Evolutionary conservation across 495 filamentous ascomycete species (phyloP).

Genomic region (Friedmanniomyces endolithicus): DNA sequence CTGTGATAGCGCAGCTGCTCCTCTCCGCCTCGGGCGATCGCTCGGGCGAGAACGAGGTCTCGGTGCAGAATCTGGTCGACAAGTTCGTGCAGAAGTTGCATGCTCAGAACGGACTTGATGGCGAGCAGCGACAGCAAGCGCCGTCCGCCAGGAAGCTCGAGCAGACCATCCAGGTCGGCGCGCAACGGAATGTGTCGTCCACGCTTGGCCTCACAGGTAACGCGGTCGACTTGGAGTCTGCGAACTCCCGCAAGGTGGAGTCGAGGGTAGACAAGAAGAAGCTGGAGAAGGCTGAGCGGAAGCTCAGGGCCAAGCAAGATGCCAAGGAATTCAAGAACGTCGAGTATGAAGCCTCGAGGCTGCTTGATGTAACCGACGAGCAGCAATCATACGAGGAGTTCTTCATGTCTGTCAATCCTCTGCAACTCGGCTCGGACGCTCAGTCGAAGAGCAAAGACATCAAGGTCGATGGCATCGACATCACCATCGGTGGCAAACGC

Average conservation of each 20-base stretch:
- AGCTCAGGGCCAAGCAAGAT: conserved; percentile 96
- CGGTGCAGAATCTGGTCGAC: conserved; percentile 72
- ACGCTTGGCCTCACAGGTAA: conserved; percentile 78
- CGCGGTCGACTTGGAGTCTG: conserved; percentile 83
- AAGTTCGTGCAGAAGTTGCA: conserved; percentile 78
- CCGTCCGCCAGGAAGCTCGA: conserved; percentile 76
- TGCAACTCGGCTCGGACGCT: conserved; percentile 63
- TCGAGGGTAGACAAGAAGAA: conserved; percentile 98
- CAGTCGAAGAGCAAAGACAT: conserved; percentile 93
- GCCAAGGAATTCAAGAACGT: conserved; percentile 97
- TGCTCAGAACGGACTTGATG: conserved; percentile 56
- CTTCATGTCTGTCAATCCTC: conserved; percentile 96
- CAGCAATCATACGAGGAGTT: conserved; percentile 98
- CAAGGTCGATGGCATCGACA: conserved; percentile 91
- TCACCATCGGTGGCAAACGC: conserved; percentile 75
- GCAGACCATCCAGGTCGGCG: conserved; percentile 88
- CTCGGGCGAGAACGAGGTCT: conserved; percentile 53
- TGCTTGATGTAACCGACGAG: conserved; percentile 70
- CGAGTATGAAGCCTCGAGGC: conserved; percentile 86
- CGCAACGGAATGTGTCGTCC: conserved; percentile 88
- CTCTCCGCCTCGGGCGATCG: conserved; percentile 80
- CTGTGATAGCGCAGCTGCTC: conserved; percentile 70
- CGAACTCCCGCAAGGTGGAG: conserved; percentile 83
- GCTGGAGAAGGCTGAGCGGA: conserved; percentile 95
- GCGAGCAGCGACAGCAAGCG: conserved; percentile 53